Conservation (phyloP, 116 monocot genomes). For the Trichopus zeylanicus region DNA sequence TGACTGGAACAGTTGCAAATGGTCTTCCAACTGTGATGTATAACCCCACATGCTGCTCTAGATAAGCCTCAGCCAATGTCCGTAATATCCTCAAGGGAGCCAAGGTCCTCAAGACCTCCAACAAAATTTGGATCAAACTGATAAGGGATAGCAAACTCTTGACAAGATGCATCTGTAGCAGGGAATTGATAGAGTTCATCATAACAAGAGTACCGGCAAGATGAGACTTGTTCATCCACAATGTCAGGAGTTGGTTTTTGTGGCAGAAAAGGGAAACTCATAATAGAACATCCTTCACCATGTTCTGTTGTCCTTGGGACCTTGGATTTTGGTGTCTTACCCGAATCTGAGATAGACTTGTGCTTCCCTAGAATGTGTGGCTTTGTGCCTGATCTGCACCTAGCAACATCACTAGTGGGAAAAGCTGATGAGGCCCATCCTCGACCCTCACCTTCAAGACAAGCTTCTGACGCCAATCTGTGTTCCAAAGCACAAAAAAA, state of each 20-base stretch:
- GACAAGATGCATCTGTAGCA: background rate
- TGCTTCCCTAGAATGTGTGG: conserved; percentile 57
- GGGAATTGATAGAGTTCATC: conserved; percentile 11
- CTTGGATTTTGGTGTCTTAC: conserved; percentile 59
- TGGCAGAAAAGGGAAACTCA: no score
- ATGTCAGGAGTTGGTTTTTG: no score
- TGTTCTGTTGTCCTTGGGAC: conserved; percentile 24
- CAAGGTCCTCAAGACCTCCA: conserved; percentile 32
- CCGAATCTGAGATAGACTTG: conserved; percentile 30
- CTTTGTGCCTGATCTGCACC: conserved; percentile 29
- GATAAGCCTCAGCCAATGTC: conserved; percentile 43
- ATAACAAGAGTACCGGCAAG: conserved; percentile 4
- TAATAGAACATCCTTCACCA: conserved; percentile 13
- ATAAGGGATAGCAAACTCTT: conserved; percentile 17
- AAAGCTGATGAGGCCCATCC: conserved; percentile 74
- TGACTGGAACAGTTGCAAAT: background rate
- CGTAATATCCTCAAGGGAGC: conserved; percentile 29
- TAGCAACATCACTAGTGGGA: conserved; percentile 23
- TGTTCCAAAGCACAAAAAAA: background rate
- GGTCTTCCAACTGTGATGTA: background rate
- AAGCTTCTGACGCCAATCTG: conserved; percentile 68
- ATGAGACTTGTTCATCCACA: conserved; percentile 7
- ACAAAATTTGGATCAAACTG: conserved; percentile 44
- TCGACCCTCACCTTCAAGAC: conserved; percentile 55
- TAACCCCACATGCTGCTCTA: background rate